Base-by-base conservation (phyloP, 2,329 filamentous ascomycete genomes). In the Malbranchea zuffiana region DNA sequence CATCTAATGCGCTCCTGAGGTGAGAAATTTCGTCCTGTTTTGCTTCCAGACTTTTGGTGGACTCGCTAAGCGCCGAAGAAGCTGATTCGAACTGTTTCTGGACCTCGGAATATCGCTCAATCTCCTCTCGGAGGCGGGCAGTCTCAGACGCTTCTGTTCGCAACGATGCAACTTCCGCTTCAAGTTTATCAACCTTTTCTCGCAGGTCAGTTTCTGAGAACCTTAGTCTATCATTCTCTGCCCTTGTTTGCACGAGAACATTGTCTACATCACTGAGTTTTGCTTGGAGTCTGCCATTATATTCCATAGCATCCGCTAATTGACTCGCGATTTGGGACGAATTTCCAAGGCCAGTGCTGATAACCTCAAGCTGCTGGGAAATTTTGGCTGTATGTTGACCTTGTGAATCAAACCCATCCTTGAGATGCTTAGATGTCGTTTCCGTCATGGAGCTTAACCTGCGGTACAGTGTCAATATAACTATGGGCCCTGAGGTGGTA, bases 41-140 rank as follows among this genome's bases (percentile, higher is more conserved):
- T 1, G 37, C 32, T 16, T 40, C 39, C 7, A 53, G 7, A 6
- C 16, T 38, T 27, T 45, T 45, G 38, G 42, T 37, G 7, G 44
- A 20, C 38, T 40, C 28, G 10, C 35, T 35, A 37, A 52, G 17
- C 8, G 50, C 44, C 3, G 39, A 35, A 3, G 43, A 46, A 6
- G 48, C 25, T 6, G 42, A 35, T 29, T 60, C 46, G 6, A 57
- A 35, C 28, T 45, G 46, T 26, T 44, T 35, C 27, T 55, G 47
- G 6, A 60, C 30, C 15, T 51, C 42, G 3, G 47, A 36, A 15
- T 50, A 49, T 32, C 53, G 51, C 4, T 43, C 32, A 11, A 44
- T 40, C 21, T 49, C 48, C 1, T 37, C 36, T 6, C 37, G 16
- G 18, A 29, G n/a, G 8, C 35, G 13, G n/a, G 37, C 20, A 26